Evolutionary conservation across 305 asterid genomes (phyloP).

Genomic region (Lippia alba): DNA sequence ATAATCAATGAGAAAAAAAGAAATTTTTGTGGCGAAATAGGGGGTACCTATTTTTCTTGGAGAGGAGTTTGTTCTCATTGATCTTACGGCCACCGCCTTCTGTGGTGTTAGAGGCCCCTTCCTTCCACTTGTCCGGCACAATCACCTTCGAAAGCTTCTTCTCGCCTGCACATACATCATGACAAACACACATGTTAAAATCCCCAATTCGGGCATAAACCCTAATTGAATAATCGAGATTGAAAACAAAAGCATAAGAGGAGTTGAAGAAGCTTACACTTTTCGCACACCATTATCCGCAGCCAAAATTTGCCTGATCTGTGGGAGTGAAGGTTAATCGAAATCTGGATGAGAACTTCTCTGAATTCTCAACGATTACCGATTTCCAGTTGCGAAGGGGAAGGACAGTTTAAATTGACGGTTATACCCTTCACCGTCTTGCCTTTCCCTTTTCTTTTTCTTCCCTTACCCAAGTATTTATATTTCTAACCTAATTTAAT

Average conservation of each 20-base stretch:
- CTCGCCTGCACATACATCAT: constrained; percentile 51
- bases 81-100: constrained; percentile 85
- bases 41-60: constrained; percentile 66
- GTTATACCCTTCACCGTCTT: constrained; percentile 28
- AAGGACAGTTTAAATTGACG: not conserved
- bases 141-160: constrained; percentile 77
- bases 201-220: constrained; percentile 20
- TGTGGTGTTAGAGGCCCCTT: constrained; percentile 68
- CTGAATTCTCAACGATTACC: not conserved
- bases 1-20: not conserved
- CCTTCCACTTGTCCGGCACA: constrained; percentile 88
- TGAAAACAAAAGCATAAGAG: not conserved
- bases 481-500: too few species aligned
- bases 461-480: too few species aligned
- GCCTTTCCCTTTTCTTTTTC: not conserved
- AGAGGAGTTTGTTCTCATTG: constrained; percentile 83
- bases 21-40: not conserved
- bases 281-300: constrained; percentile 66
- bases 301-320: constrained; percentile 1
- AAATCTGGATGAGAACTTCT: not conserved
- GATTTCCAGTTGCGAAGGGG: not conserved
- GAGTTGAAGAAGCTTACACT: constrained; percentile 45
- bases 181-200: not conserved
- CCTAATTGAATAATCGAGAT: constrained; percentile 7
- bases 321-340: not conserved